Evolutionary conservation across 1,139 yeast species (phyloP).

Genomic region (Saccharomyces hybrid): DNA sequence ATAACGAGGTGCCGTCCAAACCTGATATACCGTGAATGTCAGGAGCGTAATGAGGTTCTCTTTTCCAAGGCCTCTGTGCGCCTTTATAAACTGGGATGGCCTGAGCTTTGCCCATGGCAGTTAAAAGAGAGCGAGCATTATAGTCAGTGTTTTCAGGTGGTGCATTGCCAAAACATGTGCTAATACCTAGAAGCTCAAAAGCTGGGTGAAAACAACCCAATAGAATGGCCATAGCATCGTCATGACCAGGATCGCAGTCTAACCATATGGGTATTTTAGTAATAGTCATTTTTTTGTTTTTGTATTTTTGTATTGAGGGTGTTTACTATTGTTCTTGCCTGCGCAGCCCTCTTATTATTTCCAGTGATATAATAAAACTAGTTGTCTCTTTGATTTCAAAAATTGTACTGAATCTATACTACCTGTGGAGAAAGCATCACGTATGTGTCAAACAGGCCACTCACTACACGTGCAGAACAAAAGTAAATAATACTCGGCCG

Average conservation of each 20-base stretch:
- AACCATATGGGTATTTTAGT: slow-evolving; percentile 60
- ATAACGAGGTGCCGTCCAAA: slow-evolving; percentile 58
- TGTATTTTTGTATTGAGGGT: background rate
- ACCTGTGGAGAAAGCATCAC: background rate
- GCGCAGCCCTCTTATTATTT: background rate
- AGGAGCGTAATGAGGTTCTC: slow-evolving; percentile 43
- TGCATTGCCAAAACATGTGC: slow-evolving; percentile 80
- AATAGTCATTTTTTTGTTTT: slow-evolving; percentile 16
- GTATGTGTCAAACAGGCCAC: background rate
- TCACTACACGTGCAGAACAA: background rate
- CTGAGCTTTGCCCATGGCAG: slow-evolving; percentile 42
- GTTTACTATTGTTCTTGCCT: background rate
- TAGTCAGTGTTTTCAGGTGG: slow-evolving; percentile 58
- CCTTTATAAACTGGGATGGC: slow-evolving; percentile 66
- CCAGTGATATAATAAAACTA: background rate
- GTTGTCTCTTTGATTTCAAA: background rate
- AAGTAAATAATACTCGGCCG: background rate
- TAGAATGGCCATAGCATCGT: slow-evolving; percentile 73
- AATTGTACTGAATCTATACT: background rate
- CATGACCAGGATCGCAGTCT: slow-evolving; percentile 94
- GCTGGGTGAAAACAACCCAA: slow-evolving; percentile 53
- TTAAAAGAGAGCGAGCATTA: slow-evolving; percentile 61
- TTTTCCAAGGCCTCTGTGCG: slow-evolving; percentile 47
- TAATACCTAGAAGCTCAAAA: slow-evolving; percentile 59
- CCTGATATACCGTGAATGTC: slow-evolving; percentile 71